These are phyloP conservation scores for Amphicarpaea edgeworthii DNA, from an alignment of 306 rosid species.

Conservation along the genomic window DNA sequence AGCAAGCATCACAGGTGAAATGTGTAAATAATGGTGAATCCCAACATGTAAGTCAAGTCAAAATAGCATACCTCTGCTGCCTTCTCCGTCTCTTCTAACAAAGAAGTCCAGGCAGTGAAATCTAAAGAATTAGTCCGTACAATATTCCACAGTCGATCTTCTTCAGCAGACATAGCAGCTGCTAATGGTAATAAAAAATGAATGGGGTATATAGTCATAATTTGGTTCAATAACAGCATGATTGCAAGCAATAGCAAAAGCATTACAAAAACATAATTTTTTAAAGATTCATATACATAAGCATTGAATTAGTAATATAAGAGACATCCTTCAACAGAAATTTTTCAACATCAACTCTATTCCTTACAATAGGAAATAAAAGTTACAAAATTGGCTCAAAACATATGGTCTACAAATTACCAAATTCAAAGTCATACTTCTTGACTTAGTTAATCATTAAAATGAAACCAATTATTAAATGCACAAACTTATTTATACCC, in stretches of 20 bases:
- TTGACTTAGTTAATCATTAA: slow-evolving; percentile 13
- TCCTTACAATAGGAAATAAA: not conserved
- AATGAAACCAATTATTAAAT: slow-evolving; percentile 3
- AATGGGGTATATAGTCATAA: slow-evolving; percentile 22
- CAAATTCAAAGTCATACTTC: not conserved
- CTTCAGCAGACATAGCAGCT: slow-evolving; percentile 84
- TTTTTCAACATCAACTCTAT: not conserved
- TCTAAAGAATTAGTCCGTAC: slow-evolving; percentile 92
- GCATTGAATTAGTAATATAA: not conserved
- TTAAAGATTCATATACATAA: not conserved
- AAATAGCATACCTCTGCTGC: slow-evolving; percentile 74
- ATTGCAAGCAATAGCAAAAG: not conserved
- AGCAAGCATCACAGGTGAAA: slow-evolving; percentile 1
- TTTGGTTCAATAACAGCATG: slow-evolving; percentile 9
- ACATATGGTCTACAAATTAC: slow-evolving; percentile 19
- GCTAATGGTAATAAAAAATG: slow-evolving; percentile 30
- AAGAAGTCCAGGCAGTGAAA: slow-evolving; percentile 92
- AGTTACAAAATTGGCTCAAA: not conserved
- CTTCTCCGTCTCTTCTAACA: slow-evolving; percentile 97
- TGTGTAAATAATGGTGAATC: not conserved
- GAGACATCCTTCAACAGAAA: not conserved
- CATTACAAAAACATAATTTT: not conserved
- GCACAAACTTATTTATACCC: not conserved
- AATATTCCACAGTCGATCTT: slow-evolving; percentile 93
- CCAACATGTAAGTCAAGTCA: not conserved